Evolutionary conservation across 345 rosid genomes (phyloP), one percentile per base, ranked within the genome.

Genomic region (Crucihimalaya himalaica): DNA sequence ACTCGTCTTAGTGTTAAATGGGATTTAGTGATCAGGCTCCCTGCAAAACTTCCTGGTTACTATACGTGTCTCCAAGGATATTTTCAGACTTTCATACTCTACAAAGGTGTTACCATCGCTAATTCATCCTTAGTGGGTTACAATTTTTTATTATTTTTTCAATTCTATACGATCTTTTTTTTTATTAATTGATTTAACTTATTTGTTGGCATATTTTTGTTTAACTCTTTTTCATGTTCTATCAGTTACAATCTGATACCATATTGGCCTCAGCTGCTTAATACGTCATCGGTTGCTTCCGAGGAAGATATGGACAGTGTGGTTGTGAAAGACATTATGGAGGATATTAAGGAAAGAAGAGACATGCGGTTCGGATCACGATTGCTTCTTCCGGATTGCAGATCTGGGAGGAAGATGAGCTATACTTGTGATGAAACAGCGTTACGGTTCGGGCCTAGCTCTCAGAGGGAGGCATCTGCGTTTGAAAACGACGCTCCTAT

Each of bases 71-170:
- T 63, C 28, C 3, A 63, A 29, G 55, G 68, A 46, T 16, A 18
- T 63, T 63, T 29, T 29, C 35, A 46, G 19, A 52, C 7, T 29
- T 29, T 11, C 13, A 46, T 63, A 18, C 28, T 16, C 6, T 63
- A 63, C 28, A 10, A 63, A 46, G 55, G n/a, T 29, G 55, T 63
- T 6, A 63, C 18, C 42, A 29, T 63, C 2, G 68, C 55, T 55
- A 15, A 8, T 63, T 63, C 55, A 46, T 16, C 68, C 1, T 16
- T 63, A 27, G 52, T 21, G 34, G 68, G 68, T 63, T 1, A 16
- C 23, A 45, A 6, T 35, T 35, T 0, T n/a, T n/a, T n/a, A n/a
- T n/a, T n/a, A n/a, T n/a, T n/a, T 4, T 20, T 20, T 9, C 10
- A 46, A 28, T 42, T 16, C 19, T 0, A 46, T 4, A 5, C 28